Conservation (phyloP, 371 early-diverging fungal species). For the Mucor racemosus region DNA sequence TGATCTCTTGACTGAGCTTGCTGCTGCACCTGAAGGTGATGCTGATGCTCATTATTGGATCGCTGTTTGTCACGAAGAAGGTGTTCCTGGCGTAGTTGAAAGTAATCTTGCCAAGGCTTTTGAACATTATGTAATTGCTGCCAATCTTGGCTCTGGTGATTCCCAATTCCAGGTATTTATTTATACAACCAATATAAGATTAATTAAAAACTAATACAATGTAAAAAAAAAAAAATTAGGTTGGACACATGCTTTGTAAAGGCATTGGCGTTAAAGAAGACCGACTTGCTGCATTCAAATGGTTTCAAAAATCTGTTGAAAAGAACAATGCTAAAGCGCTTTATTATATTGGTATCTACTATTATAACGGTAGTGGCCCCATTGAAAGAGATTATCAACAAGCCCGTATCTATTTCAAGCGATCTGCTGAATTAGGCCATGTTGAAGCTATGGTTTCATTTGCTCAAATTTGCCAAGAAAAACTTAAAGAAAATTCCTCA, state of each 20-base stretch:
- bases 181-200: no score
- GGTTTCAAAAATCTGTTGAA: slow-evolving; percentile 58
- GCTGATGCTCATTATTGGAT: slow-evolving; percentile 47
- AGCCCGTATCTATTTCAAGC: slow-evolving; percentile 47
- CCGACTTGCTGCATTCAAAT: slow-evolving; percentile 50
- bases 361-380: slow-evolving; percentile 47
- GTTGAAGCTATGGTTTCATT: slow-evolving; percentile 48
- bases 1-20: slow-evolving; percentile 30
- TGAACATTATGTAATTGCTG: slow-evolving; percentile 39
- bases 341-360: slow-evolving; percentile 52
- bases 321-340: slow-evolving; percentile 50
- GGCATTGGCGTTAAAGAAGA: slow-evolving; percentile 58
- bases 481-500: slow-evolving; percentile 12
- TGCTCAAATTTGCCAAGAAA: slow-evolving; percentile 49
- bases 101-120: slow-evolving; percentile 33
- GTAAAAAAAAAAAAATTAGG: slow-evolving; percentile 26
- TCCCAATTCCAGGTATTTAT: slow-evolving; percentile 45
- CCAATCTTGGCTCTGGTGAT: slow-evolving; percentile 38
- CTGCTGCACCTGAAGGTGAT: slow-evolving; percentile 21
- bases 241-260: slow-evolving; percentile 54
- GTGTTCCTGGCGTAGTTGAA: slow-evolving; percentile 34
- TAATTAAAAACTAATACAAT: no score
- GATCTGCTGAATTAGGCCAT: slow-evolving; percentile 51
- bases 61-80: slow-evolving; percentile 50
- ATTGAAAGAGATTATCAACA: slow-evolving; percentile 34